These are phyloP conservation scores for Xylaria sp. DNA, from an alignment of 495 filamentous ascomycete genomes.

Conservation along the genomic window DNA sequence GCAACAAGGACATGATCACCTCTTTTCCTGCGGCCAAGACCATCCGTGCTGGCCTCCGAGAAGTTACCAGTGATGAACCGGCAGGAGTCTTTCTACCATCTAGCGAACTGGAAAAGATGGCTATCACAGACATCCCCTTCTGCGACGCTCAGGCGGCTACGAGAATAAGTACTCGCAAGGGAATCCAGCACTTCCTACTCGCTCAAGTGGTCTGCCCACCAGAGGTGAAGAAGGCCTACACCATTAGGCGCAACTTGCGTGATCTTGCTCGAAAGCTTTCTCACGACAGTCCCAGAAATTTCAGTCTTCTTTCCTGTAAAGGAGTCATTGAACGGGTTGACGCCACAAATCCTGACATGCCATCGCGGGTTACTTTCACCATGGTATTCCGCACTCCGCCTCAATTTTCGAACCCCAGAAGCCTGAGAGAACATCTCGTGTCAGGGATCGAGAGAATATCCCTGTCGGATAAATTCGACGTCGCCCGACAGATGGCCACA, in stretches of 20 bases:
- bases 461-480: constrained; percentile 10
- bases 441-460: not conserved
- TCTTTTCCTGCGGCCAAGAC: not conserved
- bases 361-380: constrained; percentile 2
- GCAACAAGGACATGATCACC: not conserved
- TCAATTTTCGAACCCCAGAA: not conserved
- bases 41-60: not conserved
- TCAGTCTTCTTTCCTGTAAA: constrained; percentile 58
- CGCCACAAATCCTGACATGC: not conserved
- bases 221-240: constrained; percentile 12
- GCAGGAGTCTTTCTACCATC: constrained; percentile 28
- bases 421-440: not conserved
- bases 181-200: constrained; percentile 22
- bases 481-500: constrained; percentile 50
- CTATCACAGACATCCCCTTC: constrained; percentile 35
- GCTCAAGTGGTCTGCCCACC: constrained; percentile 37
- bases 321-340: constrained; percentile 43
- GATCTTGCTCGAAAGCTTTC: constrained; percentile 50
- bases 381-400: constrained; percentile 4
- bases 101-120: constrained; percentile 15
- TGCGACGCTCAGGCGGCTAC: not conserved
- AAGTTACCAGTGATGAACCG: not conserved
- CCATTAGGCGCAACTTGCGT: constrained; percentile 43
- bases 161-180: constrained; percentile 8
- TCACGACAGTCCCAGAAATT: constrained; percentile 46